Conservation (phyloP, 148 eudicot genomes). For the Fagopyrum tataricum region DNA sequence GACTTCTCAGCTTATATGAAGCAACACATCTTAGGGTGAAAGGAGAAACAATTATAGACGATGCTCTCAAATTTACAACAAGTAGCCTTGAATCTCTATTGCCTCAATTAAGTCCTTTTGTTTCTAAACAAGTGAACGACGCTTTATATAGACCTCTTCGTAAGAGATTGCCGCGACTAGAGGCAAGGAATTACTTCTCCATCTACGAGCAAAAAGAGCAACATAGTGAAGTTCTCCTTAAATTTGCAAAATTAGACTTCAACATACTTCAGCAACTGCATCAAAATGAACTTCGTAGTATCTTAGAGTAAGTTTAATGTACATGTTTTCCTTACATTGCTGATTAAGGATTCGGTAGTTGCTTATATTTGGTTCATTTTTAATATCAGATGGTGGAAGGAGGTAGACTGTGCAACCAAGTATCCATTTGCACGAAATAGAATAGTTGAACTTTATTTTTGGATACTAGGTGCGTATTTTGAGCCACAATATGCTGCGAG, state of each 20-base stretch:
- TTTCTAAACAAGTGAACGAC: background rate
- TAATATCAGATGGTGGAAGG: conserved; percentile 22
- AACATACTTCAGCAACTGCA: conserved; percentile 12
- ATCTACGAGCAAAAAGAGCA: background rate
- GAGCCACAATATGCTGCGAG: conserved; percentile 8
- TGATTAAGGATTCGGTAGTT: no score
- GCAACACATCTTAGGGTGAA: conserved; percentile 17
- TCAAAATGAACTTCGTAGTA: conserved; percentile 3
- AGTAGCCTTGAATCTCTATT: background rate
- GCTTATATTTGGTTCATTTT: background rate
- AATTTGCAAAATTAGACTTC: conserved; percentile 14
- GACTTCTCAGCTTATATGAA: conserved; percentile 15
- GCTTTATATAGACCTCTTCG: conserved; percentile 13
- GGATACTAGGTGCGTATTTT: conserved; percentile 9
- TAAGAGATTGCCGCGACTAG: conserved; percentile 8
- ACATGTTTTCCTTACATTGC: no score
- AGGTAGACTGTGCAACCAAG: conserved; percentile 14
- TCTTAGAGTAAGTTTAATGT: conserved; percentile 18
- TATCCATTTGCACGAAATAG: conserved; percentile 14
- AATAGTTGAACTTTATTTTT: conserved; percentile 13
- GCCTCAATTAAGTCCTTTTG: background rate
- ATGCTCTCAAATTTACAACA: conserved; percentile 15
- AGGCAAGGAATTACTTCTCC: conserved; percentile 3
- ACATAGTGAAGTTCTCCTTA: background rate
- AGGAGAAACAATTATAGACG: conserved; percentile 17